Base-by-base conservation (phyloP, 768 basidiomycete genomes). In the Crepidotus variabilis region DNA sequence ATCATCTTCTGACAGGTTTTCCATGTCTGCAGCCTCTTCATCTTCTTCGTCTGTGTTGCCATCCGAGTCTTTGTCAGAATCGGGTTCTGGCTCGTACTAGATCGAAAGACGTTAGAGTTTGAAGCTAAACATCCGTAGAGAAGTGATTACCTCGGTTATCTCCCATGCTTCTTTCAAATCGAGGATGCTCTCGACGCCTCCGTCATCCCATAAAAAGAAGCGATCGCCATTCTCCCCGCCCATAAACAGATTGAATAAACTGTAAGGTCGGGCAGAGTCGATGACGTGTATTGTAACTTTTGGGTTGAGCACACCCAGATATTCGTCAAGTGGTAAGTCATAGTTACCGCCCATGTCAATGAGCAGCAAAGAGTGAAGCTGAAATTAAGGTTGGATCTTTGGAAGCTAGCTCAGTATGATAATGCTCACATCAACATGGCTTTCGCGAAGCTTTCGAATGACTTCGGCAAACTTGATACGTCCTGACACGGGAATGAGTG, bases 161-260 rank as follows among this genome's bases (percentile, higher is more conserved):
- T 95, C 90, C 85, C 88, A 98, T 39, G 94, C 89, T 64, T 84
- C 85, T 64, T 80, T 79, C 64, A 93, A 87, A 46, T 88, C 82
- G 35, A 75, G 74, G 62, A 96, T 75, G 55, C 78, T 78, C 55
- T 86, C 85, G 1, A 85, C 87, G 16, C 83, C 86, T 2, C 92
- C 93, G 64, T 96, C 94, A 60, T 94, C 93, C 97, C 97, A 99
- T 0, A 98, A 79, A 28, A 96, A 75, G 18, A 98, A 84, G 51
- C 88, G 77, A 59, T 89, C 85, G 11, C 80, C 82, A 51, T 82
- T 82, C 61, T 83, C 79, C 22, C 85, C 85, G 45, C 76, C 79
- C 50, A 81, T 84, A 69, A 96, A 98, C 20, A 98, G 73, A 74
- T 87, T 97, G 45, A 85, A 78, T 65, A 98, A 76, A 71, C 94